phyloP scores from a whole-genome alignment of 352 stramenopile species.

The Globisporangium parvum region DNA sequence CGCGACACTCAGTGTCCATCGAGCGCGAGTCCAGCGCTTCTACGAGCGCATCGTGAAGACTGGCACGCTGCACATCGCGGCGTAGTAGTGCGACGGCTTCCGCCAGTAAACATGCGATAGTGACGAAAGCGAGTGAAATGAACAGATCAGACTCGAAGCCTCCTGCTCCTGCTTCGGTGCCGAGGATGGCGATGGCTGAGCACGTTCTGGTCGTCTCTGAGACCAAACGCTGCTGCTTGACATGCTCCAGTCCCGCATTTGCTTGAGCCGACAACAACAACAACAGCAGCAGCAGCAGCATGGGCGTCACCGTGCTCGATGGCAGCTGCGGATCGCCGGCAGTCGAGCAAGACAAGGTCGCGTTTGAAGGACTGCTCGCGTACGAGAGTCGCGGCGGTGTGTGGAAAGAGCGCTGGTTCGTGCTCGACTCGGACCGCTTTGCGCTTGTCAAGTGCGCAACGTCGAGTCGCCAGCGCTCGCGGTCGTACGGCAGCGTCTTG shows the following conservation, averaged over 20 bases:
- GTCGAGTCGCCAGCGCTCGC: slow-evolving; percentile 22
- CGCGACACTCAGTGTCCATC: slow-evolving; percentile 9
- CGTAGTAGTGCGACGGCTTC: no score
- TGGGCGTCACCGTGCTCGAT: slow-evolving; percentile 12
- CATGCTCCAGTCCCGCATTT: neutral
- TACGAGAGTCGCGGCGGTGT: slow-evolving; percentile 38
- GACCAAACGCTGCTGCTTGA: no score
- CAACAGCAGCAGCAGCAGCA: neutral
- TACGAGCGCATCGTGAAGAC: slow-evolving; percentile 34
- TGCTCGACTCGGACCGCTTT: slow-evolving; percentile 33
- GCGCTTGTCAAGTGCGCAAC: slow-evolving; percentile 46
- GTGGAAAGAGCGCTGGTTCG: slow-evolving; percentile 72
- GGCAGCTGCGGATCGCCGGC: slow-evolving; percentile 18
- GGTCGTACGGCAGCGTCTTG: slow-evolving; percentile 24
- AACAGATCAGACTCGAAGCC: no score
- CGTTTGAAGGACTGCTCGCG: slow-evolving; percentile 39
- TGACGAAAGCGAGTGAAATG: no score
- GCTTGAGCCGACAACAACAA: neutral
- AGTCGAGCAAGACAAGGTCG: slow-evolving; percentile 14
- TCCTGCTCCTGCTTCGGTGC: neutral
- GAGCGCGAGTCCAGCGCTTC: slow-evolving; percentile 22
- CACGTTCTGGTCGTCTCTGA: neutral
- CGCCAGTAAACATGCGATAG: no score
- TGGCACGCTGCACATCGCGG: slow-evolving; percentile 21
- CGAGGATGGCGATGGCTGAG: neutral